A percentile compares a stretch with the other conserved stretches of the same genome.
Evolutionary conservation across 148 eudicot genomes (phyloP).

Genomic region (Rhododendron williamsianum): DNA sequence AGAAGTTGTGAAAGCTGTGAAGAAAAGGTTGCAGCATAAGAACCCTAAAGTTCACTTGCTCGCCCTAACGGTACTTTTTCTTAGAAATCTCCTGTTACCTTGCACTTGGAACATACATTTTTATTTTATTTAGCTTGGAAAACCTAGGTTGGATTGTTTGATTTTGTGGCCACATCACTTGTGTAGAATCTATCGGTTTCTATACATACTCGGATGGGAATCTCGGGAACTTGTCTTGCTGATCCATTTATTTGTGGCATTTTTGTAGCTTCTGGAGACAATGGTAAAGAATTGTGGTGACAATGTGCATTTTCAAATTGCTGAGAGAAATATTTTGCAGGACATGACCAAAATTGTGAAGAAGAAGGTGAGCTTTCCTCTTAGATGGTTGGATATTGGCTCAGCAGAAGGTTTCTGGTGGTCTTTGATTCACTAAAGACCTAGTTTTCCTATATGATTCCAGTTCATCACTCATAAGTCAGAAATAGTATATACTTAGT

Average conservation of each 20-base stretch:
- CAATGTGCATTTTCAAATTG: constrained; percentile 68
- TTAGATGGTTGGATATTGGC: neutral
- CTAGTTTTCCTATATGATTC: neutral
- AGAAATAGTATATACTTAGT: neutral
- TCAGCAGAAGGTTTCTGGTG: neutral
- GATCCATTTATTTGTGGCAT: neutral
- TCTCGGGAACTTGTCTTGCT: constrained; percentile 5
- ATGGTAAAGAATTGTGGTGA: constrained; percentile 98
- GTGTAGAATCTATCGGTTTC: neutral
- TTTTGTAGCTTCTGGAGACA: constrained; percentile 79
- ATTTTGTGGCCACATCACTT: neutral
- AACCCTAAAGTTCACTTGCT: constrained; percentile 86
- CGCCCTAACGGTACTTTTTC: constrained; percentile 67
- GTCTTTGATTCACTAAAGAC: neutral
- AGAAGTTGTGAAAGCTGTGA: constrained; percentile 79
- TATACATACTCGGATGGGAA: neutral
- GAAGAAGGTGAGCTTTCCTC: constrained; percentile 59
- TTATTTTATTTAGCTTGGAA: neutral
- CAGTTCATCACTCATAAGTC: neutral
- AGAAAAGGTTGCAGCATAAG: constrained; percentile 86
- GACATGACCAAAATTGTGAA: constrained; percentile 87
- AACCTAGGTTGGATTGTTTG: neutral
- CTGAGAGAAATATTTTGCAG: constrained; percentile 65
- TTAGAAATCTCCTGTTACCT: neutral
- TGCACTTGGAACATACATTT: neutral